Evolutionary conservation across 805 yeast species (phyloP), one percentile per base, ranked within the genome.

Genomic region (Ogataea degrootiae): DNA sequence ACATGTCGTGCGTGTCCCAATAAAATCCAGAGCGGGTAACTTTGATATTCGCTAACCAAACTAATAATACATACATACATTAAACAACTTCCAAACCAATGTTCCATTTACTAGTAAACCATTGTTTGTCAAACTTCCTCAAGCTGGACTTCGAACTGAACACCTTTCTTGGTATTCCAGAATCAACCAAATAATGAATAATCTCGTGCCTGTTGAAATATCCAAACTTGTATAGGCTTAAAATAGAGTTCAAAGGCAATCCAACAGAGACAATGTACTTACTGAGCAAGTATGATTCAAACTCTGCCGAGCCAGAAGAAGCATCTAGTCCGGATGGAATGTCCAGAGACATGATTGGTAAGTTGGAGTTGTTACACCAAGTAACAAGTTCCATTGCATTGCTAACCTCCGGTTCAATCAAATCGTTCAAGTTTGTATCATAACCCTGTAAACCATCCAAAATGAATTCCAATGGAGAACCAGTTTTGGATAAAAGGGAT

Each of bases 381-480:
- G 67, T 63, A 23, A 87, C 76, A 17, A 87, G 63, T 34, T 70
- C 66, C 29, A 62, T 60, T 9, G 77, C 71, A 21, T 58, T 56
- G 22, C 65, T 57, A 19, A 73, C 53, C 44, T 78, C 83, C 41
- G 64, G 64, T 15, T 67, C 73, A 43, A 67, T 70, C 37, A 83
- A 63, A 61, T 86, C 94, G 33, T 75, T 75, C 44, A 87, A 65
- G 46, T 78, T 85, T 22, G 80, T 77, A 56, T 87, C 94, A 54
- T 79, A 84, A 0, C 96, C 97, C 61, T 87, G 96, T 55, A 90
- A 71, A 1, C 90, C 94, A 63, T 90, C 97, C 17, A 90, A 60
- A 9, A 89, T 76, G 50, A 90, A 70, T 60, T 89, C 96, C 15
- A 87, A 80, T 0, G 96, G 94, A 2, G 87, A 76, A 40, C 83